Percentiles rank a stretch among this genome's conserved stretches.
Conservation (phyloP, 179 eudicot genomes). For the Corrigiola litoralis region DNA sequence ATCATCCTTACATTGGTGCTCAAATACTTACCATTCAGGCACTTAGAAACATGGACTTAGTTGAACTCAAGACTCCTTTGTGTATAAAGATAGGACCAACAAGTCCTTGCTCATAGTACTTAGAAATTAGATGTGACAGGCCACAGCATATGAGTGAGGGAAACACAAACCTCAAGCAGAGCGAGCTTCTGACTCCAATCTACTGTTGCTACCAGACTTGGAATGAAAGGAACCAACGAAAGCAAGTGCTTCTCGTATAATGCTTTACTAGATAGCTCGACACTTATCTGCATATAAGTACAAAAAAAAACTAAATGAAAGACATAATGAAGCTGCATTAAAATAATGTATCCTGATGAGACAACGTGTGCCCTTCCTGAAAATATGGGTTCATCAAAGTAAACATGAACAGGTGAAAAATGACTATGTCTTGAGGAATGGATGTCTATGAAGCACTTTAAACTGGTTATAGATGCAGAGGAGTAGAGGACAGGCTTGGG, state of each 20-base stretch:
- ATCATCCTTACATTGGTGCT: too few relatives aligned
- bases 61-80: too few relatives aligned
- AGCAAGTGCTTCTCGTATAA: constrained; percentile 56
- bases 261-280: constrained; percentile 35
- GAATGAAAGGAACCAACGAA: constrained; percentile 63
- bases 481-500: too few relatives aligned
- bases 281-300: constrained; percentile 42
- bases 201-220: constrained; percentile 51
- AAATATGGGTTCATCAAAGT: not conserved
- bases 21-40: too few relatives aligned
- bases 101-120: too few relatives aligned
- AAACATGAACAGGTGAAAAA: not conserved
- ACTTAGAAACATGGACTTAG: too few relatives aligned
- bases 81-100: too few relatives aligned
- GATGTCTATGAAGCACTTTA: not conserved
- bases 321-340: not conserved
- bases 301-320: not conserved
- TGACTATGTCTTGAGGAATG: not conserved
- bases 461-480: not conserved
- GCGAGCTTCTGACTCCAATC: constrained; percentile 50
- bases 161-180: constrained; percentile 59
- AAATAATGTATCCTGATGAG: not conserved
- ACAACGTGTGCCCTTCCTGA: not conserved
- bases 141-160: not conserved
- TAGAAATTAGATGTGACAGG: too few relatives aligned